Conservation (phyloP, 805 yeast species). For the Candida corydali region DNA sequence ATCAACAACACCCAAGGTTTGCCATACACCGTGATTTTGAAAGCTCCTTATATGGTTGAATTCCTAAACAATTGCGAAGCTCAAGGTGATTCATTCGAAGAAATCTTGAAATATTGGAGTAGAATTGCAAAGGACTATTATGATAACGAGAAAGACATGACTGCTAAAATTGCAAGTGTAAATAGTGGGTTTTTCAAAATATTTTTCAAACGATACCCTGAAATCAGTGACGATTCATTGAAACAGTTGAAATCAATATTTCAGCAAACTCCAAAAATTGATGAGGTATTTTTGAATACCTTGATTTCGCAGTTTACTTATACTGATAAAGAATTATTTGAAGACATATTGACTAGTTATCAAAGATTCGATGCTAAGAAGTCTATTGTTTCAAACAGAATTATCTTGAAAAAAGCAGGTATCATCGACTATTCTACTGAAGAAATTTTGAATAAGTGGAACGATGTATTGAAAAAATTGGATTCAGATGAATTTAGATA, state of each 20-base stretch:
- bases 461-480: conserved; percentile 40
- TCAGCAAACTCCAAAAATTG: conserved; percentile 54
- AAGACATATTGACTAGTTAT: conserved; percentile 60
- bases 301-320: conserved; percentile 64
- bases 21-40: conserved; percentile 69
- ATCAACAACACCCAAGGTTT: conserved; percentile 50
- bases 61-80: conserved; percentile 60
- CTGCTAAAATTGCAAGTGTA: conserved; percentile 68
- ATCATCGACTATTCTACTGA: conserved; percentile 47
- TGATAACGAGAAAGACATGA: conserved; percentile 46
- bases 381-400: conserved; percentile 69
- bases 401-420: conserved; percentile 69
- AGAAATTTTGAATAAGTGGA: conserved; percentile 58
- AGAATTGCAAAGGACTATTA: conserved; percentile 39
- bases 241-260: conserved; percentile 52
- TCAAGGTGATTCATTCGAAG: conserved; percentile 52
- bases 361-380: conserved; percentile 52
- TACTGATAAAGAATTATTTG: conserved; percentile 62
- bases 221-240: conserved; percentile 52
- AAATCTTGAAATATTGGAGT: conserved; percentile 59
- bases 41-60: conserved; percentile 68
- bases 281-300: conserved; percentile 80
- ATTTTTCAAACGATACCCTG: conserved; percentile 58
- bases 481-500: conserved; percentile 55
- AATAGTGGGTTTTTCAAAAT: conserved; percentile 65